Base-by-base conservation (phyloP, 73 alveolate genomes). In the Blepharisma stoltei region DNA sequence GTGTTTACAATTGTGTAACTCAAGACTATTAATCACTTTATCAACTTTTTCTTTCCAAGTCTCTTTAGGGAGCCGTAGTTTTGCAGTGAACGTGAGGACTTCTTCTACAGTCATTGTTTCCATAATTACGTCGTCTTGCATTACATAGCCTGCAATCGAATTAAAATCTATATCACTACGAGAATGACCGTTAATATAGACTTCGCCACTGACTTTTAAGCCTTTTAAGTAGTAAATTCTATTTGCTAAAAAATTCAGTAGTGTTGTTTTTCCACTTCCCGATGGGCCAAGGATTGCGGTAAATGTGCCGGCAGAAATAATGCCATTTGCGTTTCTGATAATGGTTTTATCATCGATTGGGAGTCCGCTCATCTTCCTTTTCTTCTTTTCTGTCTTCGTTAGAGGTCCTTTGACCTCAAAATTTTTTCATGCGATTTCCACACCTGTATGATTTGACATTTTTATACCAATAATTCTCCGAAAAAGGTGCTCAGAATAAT, bases 181-280 rank as follows among this genome's bases (percentile, higher is more conserved):
- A 37, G 68, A 85, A 21, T 66, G 78, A n/a, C 87, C 95, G 73
- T 95, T 93, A 78, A 93, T 90, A 66, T 37, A 76, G 46, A 95
- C 84, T 66, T 91, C 83, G 18, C 99, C 99, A 32, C 71, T 52
- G 65, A 89, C 85, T 32, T 54, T 70, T 6, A 93, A 89, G 55
- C 88, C 73, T 69, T 71, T 55, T 7, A 92, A 27, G 23, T 71
- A 81, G 44, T 73, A 43, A 18, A 77, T 89, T 80, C 95, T 86
- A 18, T 94, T 94, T 6, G 98, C 88, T 43, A 95, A 54, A 32
- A 82, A 76, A 80, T 95, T 95, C 78, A 95, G 79, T 54, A 95
- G 79, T 0, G 99, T 89, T 11, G 99, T 95, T 81, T 95, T 95
- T 6, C 99, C 98, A 14, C 98, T 97, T 50, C 99, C 99, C 54